phyloP scores from a whole-genome alignment of 305 asterid species.

The Withania somnifera region DNA sequence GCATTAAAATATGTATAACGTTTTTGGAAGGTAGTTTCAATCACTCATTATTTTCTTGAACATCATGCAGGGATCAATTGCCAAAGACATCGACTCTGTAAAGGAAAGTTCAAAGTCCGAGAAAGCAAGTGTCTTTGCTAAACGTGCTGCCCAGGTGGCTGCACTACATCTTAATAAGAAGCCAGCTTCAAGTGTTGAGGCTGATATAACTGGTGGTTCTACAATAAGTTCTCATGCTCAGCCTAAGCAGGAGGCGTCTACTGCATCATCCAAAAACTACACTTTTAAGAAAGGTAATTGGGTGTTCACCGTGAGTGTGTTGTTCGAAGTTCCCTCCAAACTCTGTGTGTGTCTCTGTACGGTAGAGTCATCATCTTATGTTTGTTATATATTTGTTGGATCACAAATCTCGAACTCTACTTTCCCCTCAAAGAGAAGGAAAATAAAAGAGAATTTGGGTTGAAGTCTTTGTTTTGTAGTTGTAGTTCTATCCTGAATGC shows the following conservation, averaged over 20 bases:
- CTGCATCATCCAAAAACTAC: constrained; percentile 67
- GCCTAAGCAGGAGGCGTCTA: constrained; percentile 88
- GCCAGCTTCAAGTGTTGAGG: constrained; percentile 78
- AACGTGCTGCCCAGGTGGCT: constrained; percentile 42
- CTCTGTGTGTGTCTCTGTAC: not conserved
- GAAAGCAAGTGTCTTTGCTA: constrained; percentile 56
- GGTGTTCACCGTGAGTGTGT: not conserved
- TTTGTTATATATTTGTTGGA: not conserved
- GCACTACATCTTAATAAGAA: constrained; percentile 51
- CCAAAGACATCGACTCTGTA: constrained; percentile 50
- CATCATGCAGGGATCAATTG: constrained; percentile 42
- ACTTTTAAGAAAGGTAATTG: constrained; percentile 58
- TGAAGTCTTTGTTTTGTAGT: not conserved
- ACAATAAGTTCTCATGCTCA: constrained; percentile 53
- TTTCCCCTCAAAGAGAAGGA: not conserved
- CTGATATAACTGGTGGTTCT: constrained; percentile 77
- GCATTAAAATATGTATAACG: not conserved
- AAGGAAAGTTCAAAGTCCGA: constrained; percentile 65
- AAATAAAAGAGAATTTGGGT: not conserved
- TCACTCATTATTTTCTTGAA: not conserved
- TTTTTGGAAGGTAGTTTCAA: not conserved
- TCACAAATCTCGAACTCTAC: not conserved
- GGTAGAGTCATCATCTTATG: not conserved
- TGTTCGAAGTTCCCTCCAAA: not conserved
- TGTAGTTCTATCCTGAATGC: not conserved